A percentile compares a stretch with the other conserved stretches of the same genome.
Conservation (phyloP, 2,329 filamentous ascomycete species). For the Fusarium nematophilum region DNA sequence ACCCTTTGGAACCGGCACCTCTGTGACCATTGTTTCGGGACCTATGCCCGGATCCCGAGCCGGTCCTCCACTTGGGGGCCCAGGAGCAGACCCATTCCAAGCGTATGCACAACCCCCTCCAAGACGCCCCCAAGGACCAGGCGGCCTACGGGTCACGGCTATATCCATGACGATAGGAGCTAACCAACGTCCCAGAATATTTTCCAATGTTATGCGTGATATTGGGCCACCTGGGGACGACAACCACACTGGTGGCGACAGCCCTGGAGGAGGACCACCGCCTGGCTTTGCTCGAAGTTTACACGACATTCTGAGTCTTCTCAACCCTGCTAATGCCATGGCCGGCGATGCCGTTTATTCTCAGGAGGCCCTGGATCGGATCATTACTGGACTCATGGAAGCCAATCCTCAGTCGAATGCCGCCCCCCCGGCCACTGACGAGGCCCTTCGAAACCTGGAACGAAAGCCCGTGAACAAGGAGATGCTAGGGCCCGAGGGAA, state of each 20-base stretch:
- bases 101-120: slow-evolving; percentile 54
- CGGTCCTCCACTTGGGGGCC: slow-evolving; percentile 30
- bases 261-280: slow-evolving; percentile 24
- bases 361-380: slow-evolving; percentile 89
- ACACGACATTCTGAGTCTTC: slow-evolving; percentile 64
- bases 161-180: slow-evolving; percentile 39
- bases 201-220: slow-evolving; percentile 58
- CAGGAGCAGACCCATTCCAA: slow-evolving; percentile 57
- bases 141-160: slow-evolving; percentile 31
- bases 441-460: slow-evolving; percentile 78
- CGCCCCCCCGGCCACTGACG: slow-evolving; percentile 81
- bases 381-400: slow-evolving; percentile 91
- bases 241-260: slow-evolving; percentile 38
- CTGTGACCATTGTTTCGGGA: slow-evolving; percentile 61
- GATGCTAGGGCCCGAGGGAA: slow-evolving; percentile 74
- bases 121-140: slow-evolving; percentile 16
- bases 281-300: slow-evolving; percentile 52
- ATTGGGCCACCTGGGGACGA: slow-evolving; percentile 48
- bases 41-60: slow-evolving; percentile 41
- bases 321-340: slow-evolving; percentile 63
- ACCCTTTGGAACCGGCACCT: slow-evolving; percentile 55
- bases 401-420: slow-evolving; percentile 80
- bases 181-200: slow-evolving; percentile 57
- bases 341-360: slow-evolving; percentile 88
- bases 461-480: slow-evolving; percentile 76